Evolutionary conservation across 768 basidiomycete species (phyloP), one percentile per base, ranked within the genome.

Genomic region (Tubosaeta sp.): DNA sequence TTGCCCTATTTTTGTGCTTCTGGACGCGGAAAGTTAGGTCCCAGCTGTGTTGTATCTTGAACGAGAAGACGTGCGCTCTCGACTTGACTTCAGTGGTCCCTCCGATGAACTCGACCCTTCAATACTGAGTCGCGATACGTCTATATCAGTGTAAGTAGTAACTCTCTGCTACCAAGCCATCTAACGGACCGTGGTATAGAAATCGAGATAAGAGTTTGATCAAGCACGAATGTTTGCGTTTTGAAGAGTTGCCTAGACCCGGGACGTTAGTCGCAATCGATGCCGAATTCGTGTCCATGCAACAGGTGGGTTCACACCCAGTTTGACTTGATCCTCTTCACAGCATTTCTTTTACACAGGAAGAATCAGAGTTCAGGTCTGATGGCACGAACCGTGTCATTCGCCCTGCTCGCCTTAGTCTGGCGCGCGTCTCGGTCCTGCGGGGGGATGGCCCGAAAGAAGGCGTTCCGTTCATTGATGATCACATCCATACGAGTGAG

Each of bases 221-320:
- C 61, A 90, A 86, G 63, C 96, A 98, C 57, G 82, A 89, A 57
- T 77, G 79, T 27, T 72, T 98, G 25, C 69, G 72, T 13, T 71
- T 73, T 18, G 80, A 84, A 14, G 96, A 99, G 67, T 69, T 96
- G 8, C 94, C 95, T 0, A 79, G 71, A 49, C 84, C 87, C 6
- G 96, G 93, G 12, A 94, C 87, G 6, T 71, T 95, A 36, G 85
- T 99, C 32, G 86, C 95, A 3, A 97, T 99, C 55, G 96, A 99
- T 61, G 94, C 95, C 2, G 95, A 99, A 63, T 99, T 99, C 63
- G 95, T 99, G 21, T 88, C 86, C 6, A 89, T 99, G 81, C 94
- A 98, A 67, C 90, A 94, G 75, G 91, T 87, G 54, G 42, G 61
- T 44, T 48, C 29, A 1, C 19, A 8, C 8, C 11, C 13, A 12